phyloP scores from a whole-genome alignment of 805 yeast genomes.

The Cyberlindnera suaveolens region DNA sequence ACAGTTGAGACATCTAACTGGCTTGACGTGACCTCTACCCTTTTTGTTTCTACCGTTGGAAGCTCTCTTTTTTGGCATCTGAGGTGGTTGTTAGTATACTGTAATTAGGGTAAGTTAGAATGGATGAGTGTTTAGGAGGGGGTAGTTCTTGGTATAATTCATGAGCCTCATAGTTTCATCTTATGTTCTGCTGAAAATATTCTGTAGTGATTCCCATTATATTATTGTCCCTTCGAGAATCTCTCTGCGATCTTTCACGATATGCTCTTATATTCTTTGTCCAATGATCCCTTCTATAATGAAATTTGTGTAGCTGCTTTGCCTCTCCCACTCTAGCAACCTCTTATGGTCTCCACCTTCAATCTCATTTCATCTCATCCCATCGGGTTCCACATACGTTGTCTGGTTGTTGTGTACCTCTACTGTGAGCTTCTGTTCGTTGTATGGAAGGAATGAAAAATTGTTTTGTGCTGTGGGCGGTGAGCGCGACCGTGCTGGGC shows the following conservation, averaged over 20 bases:
- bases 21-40: conserved; percentile 99
- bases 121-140: background rate
- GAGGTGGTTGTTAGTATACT: conserved; percentile 15
- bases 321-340: background rate
- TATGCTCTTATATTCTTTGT: no score
- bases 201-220: no score
- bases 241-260: no score
- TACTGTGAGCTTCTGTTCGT: background rate
- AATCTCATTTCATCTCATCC: background rate
- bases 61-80: conserved; percentile 99
- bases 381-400: conserved; percentile 2
- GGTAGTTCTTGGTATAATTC: background rate
- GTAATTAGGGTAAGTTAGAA: background rate
- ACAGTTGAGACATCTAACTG: conserved; percentile 99
- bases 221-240: no score
- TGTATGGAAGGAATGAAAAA: conserved; percentile 4
- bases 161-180: no score
- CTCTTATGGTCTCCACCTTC: background rate
- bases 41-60: conserved; percentile 99
- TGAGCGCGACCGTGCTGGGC: no score
- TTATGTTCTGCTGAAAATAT: no score
- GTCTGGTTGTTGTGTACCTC: background rate
- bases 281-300: no score
- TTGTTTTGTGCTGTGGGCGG: conserved; percentile 5
- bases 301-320: no score